Percentiles rank a stretch among this genome's conserved stretches.
Conservation (phyloP, 805 yeast species). For the Saccharomycopsis amapae region DNA sequence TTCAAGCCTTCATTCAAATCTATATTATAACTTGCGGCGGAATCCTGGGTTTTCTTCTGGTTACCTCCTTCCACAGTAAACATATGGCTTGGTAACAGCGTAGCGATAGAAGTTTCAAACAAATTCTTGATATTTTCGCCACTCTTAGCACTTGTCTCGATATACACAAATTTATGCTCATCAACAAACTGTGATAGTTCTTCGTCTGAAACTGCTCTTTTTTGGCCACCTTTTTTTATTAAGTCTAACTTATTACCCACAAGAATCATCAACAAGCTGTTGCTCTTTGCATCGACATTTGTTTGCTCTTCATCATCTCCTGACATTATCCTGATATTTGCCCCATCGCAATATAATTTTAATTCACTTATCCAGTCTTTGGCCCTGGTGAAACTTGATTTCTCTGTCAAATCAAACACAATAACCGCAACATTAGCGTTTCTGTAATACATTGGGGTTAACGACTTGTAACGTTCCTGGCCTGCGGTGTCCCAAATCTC, state of each 20-base stretch:
- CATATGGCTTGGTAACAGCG: slow-evolving; percentile 15
- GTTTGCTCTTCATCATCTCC: slow-evolving; percentile 1
- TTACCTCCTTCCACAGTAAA: slow-evolving; percentile 17
- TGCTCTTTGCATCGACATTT: neutral
- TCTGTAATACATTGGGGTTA: slow-evolving; percentile 79
- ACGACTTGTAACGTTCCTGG: slow-evolving; percentile 75
- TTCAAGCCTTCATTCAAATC: slow-evolving; percentile 16
- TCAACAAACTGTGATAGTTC: slow-evolving; percentile 37
- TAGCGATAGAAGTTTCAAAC: slow-evolving; percentile 35
- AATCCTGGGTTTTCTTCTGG: neutral
- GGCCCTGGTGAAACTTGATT: slow-evolving; percentile 69
- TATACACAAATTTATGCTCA: slow-evolving; percentile 43
- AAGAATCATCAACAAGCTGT: slow-evolving; percentile 64
- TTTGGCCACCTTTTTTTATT: slow-evolving; percentile 26
- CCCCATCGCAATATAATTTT: slow-evolving; percentile 61
- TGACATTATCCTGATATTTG: neutral
- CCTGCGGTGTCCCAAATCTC: slow-evolving; percentile 97
- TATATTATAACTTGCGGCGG: neutral
- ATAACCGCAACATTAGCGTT: slow-evolving; percentile 80
- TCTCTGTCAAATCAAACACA: slow-evolving; percentile 74
- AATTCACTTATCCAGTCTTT: slow-evolving; percentile 89
- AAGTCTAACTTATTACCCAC: slow-evolving; percentile 86
- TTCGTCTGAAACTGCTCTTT: slow-evolving; percentile 36
- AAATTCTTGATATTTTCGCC: slow-evolving; percentile 51
- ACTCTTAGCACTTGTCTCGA: slow-evolving; percentile 63